Evolutionary conservation across 192 early-diverging fungal species (phyloP).

Genomic region (Dissophora ornata): DNA sequence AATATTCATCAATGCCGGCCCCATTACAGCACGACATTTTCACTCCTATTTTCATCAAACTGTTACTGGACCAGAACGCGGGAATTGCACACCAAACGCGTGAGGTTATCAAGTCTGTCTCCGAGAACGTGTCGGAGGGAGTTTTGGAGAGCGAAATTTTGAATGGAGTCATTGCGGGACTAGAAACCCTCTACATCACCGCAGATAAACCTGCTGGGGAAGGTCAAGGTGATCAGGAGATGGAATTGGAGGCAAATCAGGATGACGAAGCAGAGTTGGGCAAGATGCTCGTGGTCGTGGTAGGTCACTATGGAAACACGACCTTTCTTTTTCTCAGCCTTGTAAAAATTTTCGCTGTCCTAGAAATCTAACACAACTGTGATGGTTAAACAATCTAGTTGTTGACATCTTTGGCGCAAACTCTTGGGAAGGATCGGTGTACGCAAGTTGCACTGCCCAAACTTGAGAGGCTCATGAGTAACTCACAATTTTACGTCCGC

Average conservation of each 20-base stretch:
- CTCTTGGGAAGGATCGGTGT: constrained; percentile 61
- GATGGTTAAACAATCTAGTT: constrained; percentile 42
- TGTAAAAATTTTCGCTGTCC: no score
- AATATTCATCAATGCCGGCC: neutral
- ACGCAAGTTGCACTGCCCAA: constrained; percentile 59
- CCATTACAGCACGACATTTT: constrained; percentile 55
- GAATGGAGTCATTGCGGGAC: constrained; percentile 62
- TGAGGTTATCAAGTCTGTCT: constrained; percentile 57
- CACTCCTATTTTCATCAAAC: constrained; percentile 57
- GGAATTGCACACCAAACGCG: constrained; percentile 61
- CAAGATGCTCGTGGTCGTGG: constrained; percentile 57
- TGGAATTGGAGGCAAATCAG: constrained; percentile 26
- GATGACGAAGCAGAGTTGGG: constrained; percentile 58
- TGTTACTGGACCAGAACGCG: constrained; percentile 70
- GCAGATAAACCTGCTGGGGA: neutral
- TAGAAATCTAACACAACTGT: no score
- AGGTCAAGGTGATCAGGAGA: constrained; percentile 5
- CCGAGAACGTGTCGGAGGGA: constrained; percentile 49
- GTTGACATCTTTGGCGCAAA: constrained; percentile 58
- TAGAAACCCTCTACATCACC: constrained; percentile 48
- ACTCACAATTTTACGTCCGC: constrained; percentile 67
- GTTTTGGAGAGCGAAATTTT: constrained; percentile 62
- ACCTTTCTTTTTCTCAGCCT: neutral
- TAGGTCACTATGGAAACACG: constrained; percentile 20
- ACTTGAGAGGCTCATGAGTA: constrained; percentile 57